Evolutionary conservation across 257 asterid species (phyloP).

Genomic region (Solanum chmielewskii): DNA sequence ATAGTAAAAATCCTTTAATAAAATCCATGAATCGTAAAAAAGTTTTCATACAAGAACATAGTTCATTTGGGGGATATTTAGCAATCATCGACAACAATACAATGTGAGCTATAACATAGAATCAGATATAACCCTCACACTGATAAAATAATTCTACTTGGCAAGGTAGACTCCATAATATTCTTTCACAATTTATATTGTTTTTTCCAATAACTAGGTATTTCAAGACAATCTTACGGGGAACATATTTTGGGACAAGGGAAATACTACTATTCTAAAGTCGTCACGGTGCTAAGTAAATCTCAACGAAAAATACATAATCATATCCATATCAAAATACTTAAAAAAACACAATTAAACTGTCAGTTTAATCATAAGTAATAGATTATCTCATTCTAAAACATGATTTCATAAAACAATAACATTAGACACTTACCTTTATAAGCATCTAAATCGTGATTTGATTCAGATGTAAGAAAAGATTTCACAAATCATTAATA

Average conservation of each 20-base stretch:
- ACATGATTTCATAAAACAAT: not conserved
- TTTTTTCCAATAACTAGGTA: not conserved
- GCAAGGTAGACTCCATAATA: not conserved
- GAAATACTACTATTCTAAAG: not conserved
- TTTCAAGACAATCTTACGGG: too few species aligned
- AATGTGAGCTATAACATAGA: not conserved
- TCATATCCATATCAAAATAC: not conserved
- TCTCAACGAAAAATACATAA: not conserved
- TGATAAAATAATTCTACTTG: not conserved
- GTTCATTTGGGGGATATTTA: not conserved
- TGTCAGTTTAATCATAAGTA: not conserved
- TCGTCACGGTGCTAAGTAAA: not conserved
- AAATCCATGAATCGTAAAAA: not conserved
- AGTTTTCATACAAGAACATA: not conserved
- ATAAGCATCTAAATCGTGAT: not conserved
- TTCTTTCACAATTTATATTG: too few species aligned
- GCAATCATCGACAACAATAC: too few species aligned
- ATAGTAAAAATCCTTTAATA: too few species aligned
- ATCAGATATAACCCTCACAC: not conserved
- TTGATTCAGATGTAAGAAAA: too few species aligned
- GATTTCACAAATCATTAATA: not conserved
- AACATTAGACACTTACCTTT: too few species aligned
- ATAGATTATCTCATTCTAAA: too few species aligned
- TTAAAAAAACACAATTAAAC: not conserved
- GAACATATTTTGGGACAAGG: not conserved